phyloP scores from a whole-genome alignment of 495 filamentous ascomycete species.

The Amorphotheca resinae region DNA sequence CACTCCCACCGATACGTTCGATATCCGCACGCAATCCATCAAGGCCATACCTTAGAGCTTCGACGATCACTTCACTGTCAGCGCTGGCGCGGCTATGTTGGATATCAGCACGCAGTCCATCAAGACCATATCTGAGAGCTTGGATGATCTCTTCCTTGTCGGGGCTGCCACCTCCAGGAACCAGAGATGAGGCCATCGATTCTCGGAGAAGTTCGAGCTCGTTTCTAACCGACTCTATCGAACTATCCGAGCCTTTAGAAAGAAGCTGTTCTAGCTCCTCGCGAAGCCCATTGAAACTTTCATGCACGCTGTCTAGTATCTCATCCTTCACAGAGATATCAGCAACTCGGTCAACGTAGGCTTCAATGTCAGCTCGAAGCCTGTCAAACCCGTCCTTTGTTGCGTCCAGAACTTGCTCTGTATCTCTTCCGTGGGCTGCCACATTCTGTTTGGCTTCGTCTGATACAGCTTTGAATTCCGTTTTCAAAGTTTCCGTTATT shows the following conservation, averaged over 20 bases:
- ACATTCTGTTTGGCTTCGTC: slow-evolving; percentile 64
- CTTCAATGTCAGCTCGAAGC: slow-evolving; percentile 67
- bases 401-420: slow-evolving; percentile 70
- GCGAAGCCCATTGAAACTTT: slow-evolving; percentile 59
- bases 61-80: slow-evolving; percentile 60
- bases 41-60: slow-evolving; percentile 74
- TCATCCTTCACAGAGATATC: slow-evolving; percentile 62
- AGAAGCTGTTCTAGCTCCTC: slow-evolving; percentile 51
- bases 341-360: slow-evolving; percentile 57
- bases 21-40: slow-evolving; percentile 67
- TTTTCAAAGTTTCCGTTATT: slow-evolving; percentile 58
- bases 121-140: slow-evolving; percentile 56
- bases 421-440: slow-evolving; percentile 59
- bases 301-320: slow-evolving; percentile 60
- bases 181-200: slow-evolving; percentile 53
- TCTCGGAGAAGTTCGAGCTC: slow-evolving; percentile 71
- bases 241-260: slow-evolving; percentile 28
- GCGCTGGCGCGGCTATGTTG: slow-evolving; percentile 26
- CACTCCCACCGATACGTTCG: slow-evolving; percentile 62
- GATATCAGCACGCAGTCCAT: slow-evolving; percentile 55
- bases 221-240: slow-evolving; percentile 57
- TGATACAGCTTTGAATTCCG: slow-evolving; percentile 43
- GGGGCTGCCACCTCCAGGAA: slow-evolving; percentile 39
- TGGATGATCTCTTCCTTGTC: slow-evolving; percentile 52
- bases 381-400: slow-evolving; percentile 75